Evolutionary conservation across 2,329 filamentous ascomycete genomes (phyloP), one percentile per base, ranked within the genome.

Genomic region (Aspergillus ibericus): DNA sequence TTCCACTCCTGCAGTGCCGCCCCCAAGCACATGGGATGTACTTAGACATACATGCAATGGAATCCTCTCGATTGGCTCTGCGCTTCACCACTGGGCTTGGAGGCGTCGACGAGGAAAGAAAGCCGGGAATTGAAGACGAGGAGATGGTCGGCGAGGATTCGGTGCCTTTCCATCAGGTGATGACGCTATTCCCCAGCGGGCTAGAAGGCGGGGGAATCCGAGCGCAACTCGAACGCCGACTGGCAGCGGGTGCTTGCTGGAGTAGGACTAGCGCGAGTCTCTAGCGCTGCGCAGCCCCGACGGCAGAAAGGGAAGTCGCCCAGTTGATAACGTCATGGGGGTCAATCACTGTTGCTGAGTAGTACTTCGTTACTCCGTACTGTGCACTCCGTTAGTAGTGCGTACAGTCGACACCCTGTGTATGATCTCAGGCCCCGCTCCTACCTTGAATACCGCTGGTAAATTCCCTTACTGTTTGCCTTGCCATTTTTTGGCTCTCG

Each of bases 341-440:
- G 22, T 27, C 16, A 9, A 13, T 32, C n/a, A 8, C 22, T 27
- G n/a, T n/a, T 29, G 27, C 25, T 4, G 25, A 4, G 27, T 29
- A 7, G 27, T 7, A 29, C 29, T 32, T 32, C 29, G 29, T 32
- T 32, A 32, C 29, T 10, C n/a, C n/a, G n/a, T n/a, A n/a, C n/a
- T n/a, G n/a, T n/a, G n/a, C n/a, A n/a, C n/a, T n/a, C n/a, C n/a
- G n/a, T n/a, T n/a, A n/a, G n/a, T n/a, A n/a, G n/a, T n/a, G 29
- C 12, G 22, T 25, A 25, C 22, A 29, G 27, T 29, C 9, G 8
- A 32, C 29, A 1, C 29, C 9, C 25, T 29, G n/a, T 29, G 22
- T 55, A 64, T 64, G 61, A 65, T 60, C 59, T 64, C 64, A 64
- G 54, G 49, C 51, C 52, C 46, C 53, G 44, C 51, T 49, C 52